Evolutionary conservation across 768 basidiomycete genomes (phyloP), one percentile per base, ranked within the genome.

Genomic region (Mycena vulgaris): DNA sequence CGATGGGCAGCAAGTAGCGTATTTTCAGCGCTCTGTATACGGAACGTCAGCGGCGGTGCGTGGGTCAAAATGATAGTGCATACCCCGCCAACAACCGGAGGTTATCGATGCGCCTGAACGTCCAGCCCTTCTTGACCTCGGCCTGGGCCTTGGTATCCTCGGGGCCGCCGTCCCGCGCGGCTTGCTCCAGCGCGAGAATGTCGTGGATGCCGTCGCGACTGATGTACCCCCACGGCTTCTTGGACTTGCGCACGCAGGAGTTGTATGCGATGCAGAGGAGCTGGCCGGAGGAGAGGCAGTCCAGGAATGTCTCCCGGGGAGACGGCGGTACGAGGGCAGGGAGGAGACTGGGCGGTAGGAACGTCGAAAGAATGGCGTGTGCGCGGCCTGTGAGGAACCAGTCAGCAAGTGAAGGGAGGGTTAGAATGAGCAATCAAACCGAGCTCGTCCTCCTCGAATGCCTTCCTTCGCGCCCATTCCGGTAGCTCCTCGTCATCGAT

Each of bases 161-260:
- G 28, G 73, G 75, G 0, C 72, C 75, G 25, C 77, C 79, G 16
- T 80, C 78, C 7, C 51, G 63, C 9, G 83, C 83, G 0, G 86
- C 84, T 62, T 80, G 82, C 76, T 94, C 93, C 19, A 95, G 87
- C 3, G 87, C 83, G 23, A 90, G 79, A 52, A 97, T 90, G 75
- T 95, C 94, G 75, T 97, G 96, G 21, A 97, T 89, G 2, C 90
- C 88, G 65, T 92, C 90, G 49, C 86, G 81, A 69, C 87, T 93
- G 65, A 97, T 92, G 79, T 92, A 97, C 0, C 95, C 96, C 95
- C 95, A 97, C 0, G 94, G 94, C 72, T 92, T 89, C 53, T 89
- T 89, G 10, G 94, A 95, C 67, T 89, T 88, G 28, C 96, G 89
- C 0, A 97, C 92, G 31, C 89, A 92, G 14, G 87, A 80, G 78